These are phyloP conservation scores for Diplotaxis tenuifolia DNA, from an alignment of 345 rosid species.

Conservation along the genomic window DNA sequence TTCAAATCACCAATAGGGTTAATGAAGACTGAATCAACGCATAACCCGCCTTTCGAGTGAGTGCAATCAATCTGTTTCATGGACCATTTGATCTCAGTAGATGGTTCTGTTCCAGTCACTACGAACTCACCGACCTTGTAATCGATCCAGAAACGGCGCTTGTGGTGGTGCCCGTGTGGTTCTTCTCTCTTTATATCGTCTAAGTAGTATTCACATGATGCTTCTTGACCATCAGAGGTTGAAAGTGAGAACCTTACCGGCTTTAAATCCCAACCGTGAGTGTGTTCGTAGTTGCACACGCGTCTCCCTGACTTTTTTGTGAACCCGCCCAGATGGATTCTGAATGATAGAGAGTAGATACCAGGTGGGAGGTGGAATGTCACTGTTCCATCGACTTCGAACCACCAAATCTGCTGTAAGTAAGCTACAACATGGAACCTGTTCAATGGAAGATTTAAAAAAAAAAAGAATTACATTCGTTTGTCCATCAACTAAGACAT, in stretches of 20 bases:
- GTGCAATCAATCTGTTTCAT: constrained; percentile 98
- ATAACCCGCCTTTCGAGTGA: constrained; percentile 89
- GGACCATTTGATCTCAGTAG: constrained; percentile 70
- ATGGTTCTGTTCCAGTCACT: constrained; percentile 56
- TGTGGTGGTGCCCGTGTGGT: constrained; percentile 42
- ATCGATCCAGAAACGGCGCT: constrained; percentile 88
- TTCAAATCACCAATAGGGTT: constrained; percentile 63
- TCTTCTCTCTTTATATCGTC: constrained; percentile 55
- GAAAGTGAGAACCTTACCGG: constrained; percentile 64
- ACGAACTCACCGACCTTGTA: constrained; percentile 78
- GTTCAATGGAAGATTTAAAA: constrained; percentile 13
- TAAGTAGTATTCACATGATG: constrained; percentile 55
- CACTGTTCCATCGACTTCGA: constrained; percentile 81
- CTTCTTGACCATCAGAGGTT: constrained; percentile 70
- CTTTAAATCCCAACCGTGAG: constrained; percentile 88
- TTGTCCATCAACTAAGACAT: neutral
- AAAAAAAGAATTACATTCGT: neutral
- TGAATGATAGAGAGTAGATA: constrained; percentile 67
- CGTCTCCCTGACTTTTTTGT: constrained; percentile 71
- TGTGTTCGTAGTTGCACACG: constrained; percentile 60
- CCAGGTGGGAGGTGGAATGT: constrained; percentile 86
- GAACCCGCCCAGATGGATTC: constrained; percentile 88
- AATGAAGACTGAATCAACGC: constrained; percentile 87
- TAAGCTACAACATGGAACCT: constrained; percentile 83
- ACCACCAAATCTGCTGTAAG: constrained; percentile 96